Percentiles rank a stretch among this genome's conserved stretches.
These are phyloP conservation scores for Celoporthe dispersa DNA, from an alignment of 2,329 filamentous ascomycete genomes.

Conservation along the genomic window DNA sequence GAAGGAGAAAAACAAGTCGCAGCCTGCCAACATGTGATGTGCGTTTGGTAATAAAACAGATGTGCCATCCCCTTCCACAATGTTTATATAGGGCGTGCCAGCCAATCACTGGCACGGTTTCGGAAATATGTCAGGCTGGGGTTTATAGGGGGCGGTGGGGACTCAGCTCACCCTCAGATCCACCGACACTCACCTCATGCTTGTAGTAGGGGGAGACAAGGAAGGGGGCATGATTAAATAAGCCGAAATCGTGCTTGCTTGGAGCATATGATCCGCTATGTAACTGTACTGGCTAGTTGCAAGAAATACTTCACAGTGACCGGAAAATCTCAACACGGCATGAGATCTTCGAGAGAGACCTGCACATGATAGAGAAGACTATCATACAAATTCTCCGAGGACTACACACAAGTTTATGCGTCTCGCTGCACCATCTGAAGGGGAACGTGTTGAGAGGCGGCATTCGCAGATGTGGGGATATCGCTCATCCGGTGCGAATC, in stretches of 20 bases:
- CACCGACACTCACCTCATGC: neutral
- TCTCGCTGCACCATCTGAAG: neutral
- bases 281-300: neutral
- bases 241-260: neutral
- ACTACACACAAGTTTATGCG: neutral
- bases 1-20: neutral
- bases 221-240: neutral
- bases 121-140: neutral
- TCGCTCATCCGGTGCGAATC: neutral
- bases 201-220: too few species aligned
- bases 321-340: conserved; percentile 4
- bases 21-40: neutral
- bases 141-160: neutral
- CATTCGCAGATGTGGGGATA: too few species aligned
- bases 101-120: neutral
- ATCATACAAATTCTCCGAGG: neutral
- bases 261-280: neutral
- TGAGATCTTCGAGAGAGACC: neutral
- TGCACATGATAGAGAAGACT: too few species aligned
- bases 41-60: neutral
- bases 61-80: neutral
- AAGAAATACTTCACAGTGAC: neutral
- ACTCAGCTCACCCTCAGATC: neutral
- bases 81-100: neutral
- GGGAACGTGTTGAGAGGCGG: too few species aligned